Base-by-base conservation (phyloP, 306 rosid genomes). In the Vigna reflexopilosa region DNA sequence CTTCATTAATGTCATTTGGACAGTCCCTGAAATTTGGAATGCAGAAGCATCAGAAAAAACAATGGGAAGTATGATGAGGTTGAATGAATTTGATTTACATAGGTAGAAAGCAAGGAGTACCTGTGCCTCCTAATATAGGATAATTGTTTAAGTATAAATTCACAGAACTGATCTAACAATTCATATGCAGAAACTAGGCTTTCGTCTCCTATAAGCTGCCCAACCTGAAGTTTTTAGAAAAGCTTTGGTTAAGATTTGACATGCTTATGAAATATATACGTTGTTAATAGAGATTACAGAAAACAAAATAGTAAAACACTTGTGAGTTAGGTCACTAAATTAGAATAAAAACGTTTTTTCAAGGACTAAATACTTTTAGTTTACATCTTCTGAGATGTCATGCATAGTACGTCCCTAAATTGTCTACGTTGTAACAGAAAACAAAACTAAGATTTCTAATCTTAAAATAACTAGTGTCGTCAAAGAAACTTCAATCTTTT, bases 1-100 rank as follows among this genome's bases (percentile, higher is more conserved):
- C 98, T 87, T 91, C 98, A 4, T 89, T 95, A 4, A 95, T 79
- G 42, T 92, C 98, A 76, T 88, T 82, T 24, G 98, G 98, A 70
- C 91, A 85, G 34, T 85, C 88, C 90, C 90, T 87, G 38, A 19
- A 13, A 20, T 66, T 66, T 42, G 10, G 5, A 42, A 66, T 42
- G 59, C 44, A 47, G 45, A 16, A 56, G 22, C 19, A 42, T 71
- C 48, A 72, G 58, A 65, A 54, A 40, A 7, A 47, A 19, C 2
- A 14, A 9, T 58, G n/a, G 3, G 30, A 40, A 40, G 45, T 40
- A 40, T 63, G 22, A 36, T 24, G 15, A 4, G 20, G 48, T 4
- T 13, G 17, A n/a, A 65, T 24, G 13, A 34, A 54, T n/a, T 26
- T 81, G 69, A 73, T 73, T 63, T 11, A 14, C 9, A 34, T 26